Evolutionary conservation across 106 monocot genomes (phyloP), one percentile per base, ranked within the genome.

Genomic region (Dioscorea zingiberensis): DNA sequence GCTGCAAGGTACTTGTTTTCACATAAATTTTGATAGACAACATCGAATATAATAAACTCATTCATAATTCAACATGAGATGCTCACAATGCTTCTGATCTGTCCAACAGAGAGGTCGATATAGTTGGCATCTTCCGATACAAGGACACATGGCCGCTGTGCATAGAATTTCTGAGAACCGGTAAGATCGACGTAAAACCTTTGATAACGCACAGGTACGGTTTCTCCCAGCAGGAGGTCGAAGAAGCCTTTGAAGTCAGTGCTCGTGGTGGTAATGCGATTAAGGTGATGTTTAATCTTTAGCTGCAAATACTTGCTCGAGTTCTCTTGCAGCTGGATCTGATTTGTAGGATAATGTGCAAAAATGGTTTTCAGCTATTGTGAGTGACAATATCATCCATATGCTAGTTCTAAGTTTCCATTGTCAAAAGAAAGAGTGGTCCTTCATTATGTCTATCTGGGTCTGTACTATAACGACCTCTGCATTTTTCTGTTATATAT

Each of bases 91-190:
- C 48, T 48, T 65, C 48, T 65, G 2, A 44, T 44, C 10, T 23
- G 27, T 38, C 28, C n/a, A n/a, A n/a, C n/a, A n/a, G n/a, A n/a
- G 95, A 97, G 72, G 91, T 97, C 21, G 95, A 97, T 69, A 64
- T 97, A 24, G 74, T 97, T 17, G 91, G 95, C 8, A 58, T 92
- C 21, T 92, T 89, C 58, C 85, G 92, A 45, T 97, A 97, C 81
- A 97, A 92, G 78, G 85, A 97, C 72, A 97, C 97, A 13, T 97
- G 97, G 97, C 97, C 97, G 2, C 63, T 92, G 22, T 92, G 97
- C 70, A 27, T 97, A 19, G 79, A 97, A 21, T 88, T 97, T 53
- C 63, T 97, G 55, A 69, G 75, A 9, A 64, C 75, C 11, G 97
- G 92, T 22, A 97, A 97, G 74, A 86, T 92, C 13, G 88, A 97